Conservation (phyloP, 2,329 filamentous ascomycete species). For the Intubia oerlemansii region DNA sequence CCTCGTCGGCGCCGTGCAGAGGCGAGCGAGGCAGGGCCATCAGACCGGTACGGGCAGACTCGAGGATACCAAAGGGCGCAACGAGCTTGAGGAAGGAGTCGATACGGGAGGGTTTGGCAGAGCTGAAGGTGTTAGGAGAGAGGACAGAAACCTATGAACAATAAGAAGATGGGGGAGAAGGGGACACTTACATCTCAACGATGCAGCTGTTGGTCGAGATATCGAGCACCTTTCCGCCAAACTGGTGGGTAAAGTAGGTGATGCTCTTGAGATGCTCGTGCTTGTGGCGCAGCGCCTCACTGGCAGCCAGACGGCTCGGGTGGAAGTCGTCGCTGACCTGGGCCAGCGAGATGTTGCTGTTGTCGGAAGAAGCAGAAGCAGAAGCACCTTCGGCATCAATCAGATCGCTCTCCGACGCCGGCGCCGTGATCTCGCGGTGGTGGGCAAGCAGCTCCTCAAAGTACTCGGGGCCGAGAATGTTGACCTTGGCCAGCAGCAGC, state of each 20-base stretch:
- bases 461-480: slow-evolving; percentile 90
- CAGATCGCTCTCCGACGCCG: slow-evolving; percentile 5
- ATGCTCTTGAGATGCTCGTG: slow-evolving; percentile 94
- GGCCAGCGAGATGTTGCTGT: slow-evolving; percentile 17
- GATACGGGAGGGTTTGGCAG: slow-evolving; percentile 81
- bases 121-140: slow-evolving; percentile 25
- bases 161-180: background rate
- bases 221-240: slow-evolving; percentile 90
- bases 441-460: slow-evolving; percentile 93
- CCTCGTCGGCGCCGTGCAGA: slow-evolving; percentile 47
- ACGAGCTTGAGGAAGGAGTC: slow-evolving; percentile 97
- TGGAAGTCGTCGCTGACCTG: slow-evolving; percentile 53
- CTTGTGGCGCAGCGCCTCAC: slow-evolving; percentile 84
- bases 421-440: slow-evolving; percentile 63
- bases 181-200: slow-evolving; percentile 85
- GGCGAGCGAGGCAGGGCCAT: slow-evolving; percentile 94
- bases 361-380: slow-evolving; percentile 14
- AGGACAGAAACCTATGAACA: background rate
- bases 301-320: slow-evolving; percentile 65
- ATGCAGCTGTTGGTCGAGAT: slow-evolving; percentile 98
- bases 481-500: slow-evolving; percentile 85
- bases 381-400: slow-evolving; percentile 24
- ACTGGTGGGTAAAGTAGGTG: slow-evolving; percentile 92
- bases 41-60: slow-evolving; percentile 84
- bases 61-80: slow-evolving; percentile 82